phyloP scores from a whole-genome alignment of 108 stramenopile genomes.

The Seminavis robusta region DNA sequence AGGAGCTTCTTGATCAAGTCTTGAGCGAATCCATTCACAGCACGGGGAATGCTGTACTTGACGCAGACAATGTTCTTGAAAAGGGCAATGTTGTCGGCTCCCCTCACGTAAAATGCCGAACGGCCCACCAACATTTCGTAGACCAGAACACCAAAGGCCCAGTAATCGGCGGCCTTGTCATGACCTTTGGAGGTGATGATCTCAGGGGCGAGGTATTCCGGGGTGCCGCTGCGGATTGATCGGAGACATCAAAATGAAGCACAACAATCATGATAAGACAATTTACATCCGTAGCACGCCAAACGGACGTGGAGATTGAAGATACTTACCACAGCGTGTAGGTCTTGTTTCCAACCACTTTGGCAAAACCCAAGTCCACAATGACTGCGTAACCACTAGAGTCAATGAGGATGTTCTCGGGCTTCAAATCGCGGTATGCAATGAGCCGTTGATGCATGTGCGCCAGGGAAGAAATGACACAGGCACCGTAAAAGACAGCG shows the following conservation, averaged over 20 bases:
- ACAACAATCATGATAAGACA: too few species aligned
- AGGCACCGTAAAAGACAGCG: conserved; percentile 70
- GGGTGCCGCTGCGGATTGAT: too few species aligned
- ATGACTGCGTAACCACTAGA: conserved; percentile 83
- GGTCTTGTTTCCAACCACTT: conserved; percentile 79
- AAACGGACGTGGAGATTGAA: too few species aligned
- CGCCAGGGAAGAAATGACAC: conserved; percentile 24
- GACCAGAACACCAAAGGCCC: conserved; percentile 94
- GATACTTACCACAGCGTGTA: conserved; percentile 94
- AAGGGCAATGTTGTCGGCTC: conserved; percentile 67
- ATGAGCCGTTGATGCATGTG: conserved; percentile 55
- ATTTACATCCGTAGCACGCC: too few species aligned
- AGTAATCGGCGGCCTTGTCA: conserved; percentile 97
- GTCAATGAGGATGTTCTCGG: conserved; percentile 92
- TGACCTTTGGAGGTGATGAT: conserved; percentile 94
- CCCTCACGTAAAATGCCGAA: conserved; percentile 70
- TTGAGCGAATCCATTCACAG: conserved; percentile 40
- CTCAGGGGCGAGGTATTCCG: conserved; percentile 95
- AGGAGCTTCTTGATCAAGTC: conserved; percentile 70
- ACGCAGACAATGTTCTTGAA: conserved; percentile 79
- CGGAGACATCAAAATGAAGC: too few species aligned
- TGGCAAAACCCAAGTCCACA: conserved; percentile 93
- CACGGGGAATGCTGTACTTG: conserved; percentile 51
- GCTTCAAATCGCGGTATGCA: conserved; percentile 95
- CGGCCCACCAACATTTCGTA: conserved; percentile 92